phyloP scores from a whole-genome alignment of 495 filamentous ascomycete genomes.

The Hyphodiscus hymeniophilus region DNA sequence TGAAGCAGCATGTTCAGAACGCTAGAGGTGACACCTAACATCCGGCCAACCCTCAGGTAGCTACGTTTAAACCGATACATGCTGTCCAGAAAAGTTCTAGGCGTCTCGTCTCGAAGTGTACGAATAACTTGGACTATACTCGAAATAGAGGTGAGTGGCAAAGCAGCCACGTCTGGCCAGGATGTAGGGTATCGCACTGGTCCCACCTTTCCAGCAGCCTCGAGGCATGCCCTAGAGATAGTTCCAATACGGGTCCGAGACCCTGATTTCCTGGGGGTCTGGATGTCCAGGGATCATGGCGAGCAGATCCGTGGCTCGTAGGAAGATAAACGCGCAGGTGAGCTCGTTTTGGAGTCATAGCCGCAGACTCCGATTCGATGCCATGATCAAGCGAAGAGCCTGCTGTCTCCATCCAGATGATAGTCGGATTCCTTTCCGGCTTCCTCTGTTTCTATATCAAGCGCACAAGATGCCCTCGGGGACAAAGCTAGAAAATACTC shows the following conservation, averaged over 20 bases:
- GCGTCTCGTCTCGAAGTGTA: background rate
- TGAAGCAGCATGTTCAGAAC: constrained; percentile 5
- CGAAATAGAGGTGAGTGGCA: constrained; percentile 6
- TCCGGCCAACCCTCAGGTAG: background rate
- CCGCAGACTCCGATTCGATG: no score
- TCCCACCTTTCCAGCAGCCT: background rate
- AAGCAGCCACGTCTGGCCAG: constrained; percentile 8
- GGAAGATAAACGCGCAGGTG: no score
- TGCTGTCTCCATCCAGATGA: background rate
- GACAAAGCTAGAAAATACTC: constrained; percentile 2
- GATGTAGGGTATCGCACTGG: constrained; percentile 3
- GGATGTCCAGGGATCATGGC: background rate
- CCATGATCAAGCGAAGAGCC: background rate
- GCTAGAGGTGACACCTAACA: background rate
- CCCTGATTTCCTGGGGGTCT: background rate
- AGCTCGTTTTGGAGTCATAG: no score
- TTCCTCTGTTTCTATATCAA: background rate
- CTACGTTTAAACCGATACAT: constrained; percentile 4
- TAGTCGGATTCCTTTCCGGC: background rate
- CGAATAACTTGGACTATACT: background rate
- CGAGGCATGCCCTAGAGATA: background rate
- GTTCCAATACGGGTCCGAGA: constrained; percentile 1
- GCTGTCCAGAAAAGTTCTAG: background rate
- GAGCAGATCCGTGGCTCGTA: background rate
- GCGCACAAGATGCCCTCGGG: background rate